phyloP scores from a whole-genome alignment of 2,329 filamentous ascomycete species.

The Cyanodermella asteris region DNA sequence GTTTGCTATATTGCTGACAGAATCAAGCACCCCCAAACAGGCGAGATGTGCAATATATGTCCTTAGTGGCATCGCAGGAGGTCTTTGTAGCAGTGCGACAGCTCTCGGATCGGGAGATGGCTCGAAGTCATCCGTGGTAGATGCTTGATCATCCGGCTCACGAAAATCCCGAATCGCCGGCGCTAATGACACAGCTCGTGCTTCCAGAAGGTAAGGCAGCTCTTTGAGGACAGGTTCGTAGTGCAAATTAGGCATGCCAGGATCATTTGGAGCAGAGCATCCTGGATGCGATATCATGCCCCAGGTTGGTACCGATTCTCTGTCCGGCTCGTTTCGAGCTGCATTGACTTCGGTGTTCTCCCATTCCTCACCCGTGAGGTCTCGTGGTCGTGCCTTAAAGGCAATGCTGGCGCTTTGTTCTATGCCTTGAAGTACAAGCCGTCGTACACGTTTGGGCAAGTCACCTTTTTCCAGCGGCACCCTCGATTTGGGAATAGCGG shows the following conservation, averaged over 20 bases:
- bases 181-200: constrained; percentile 71
- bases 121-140: constrained; percentile 15
- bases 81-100: constrained; percentile 49
- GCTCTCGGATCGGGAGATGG: constrained; percentile 40
- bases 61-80: constrained; percentile 49
- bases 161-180: too few species aligned
- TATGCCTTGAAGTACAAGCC: constrained; percentile 51
- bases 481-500: constrained; percentile 68
- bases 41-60: constrained; percentile 57
- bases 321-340: constrained; percentile 1
- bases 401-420: constrained; percentile 60
- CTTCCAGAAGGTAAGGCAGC: constrained; percentile 75
- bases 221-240: constrained; percentile 65
- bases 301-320: constrained; percentile 38
- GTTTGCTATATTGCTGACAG: constrained; percentile 24
- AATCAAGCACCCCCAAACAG: constrained; percentile 37
- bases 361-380: constrained; percentile 23
- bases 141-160: constrained; percentile 24
- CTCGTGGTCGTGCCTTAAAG: constrained; percentile 51
- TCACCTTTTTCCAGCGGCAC: constrained; percentile 73
- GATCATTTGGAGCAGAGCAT: constrained; percentile 62
- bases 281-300: constrained; percentile 67
- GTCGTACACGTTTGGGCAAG: constrained; percentile 49
- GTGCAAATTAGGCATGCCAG: constrained; percentile 58
- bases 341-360: constrained; percentile 2